These are phyloP conservation scores for Papilionanthe hybrid DNA, from an alignment of 116 monocot species.

Conservation along the genomic window DNA sequence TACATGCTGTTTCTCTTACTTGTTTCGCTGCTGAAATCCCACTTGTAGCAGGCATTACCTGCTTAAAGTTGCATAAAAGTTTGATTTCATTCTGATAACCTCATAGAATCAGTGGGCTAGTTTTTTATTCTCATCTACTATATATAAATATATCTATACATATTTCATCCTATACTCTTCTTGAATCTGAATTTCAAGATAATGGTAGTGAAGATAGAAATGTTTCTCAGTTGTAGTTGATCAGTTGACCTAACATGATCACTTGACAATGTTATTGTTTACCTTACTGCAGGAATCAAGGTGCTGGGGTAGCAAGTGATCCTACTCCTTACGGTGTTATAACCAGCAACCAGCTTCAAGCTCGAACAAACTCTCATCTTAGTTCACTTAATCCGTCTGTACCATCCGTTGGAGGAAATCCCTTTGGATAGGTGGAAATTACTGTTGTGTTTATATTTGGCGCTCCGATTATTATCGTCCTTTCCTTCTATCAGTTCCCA, in stretches of 20 bases:
- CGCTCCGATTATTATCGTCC: not conserved
- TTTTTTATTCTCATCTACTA: not conserved
- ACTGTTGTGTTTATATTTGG: not conserved
- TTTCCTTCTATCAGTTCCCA: not conserved
- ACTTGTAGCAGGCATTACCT: too few species aligned
- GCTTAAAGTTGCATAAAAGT: not conserved
- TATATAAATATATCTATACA: too few species aligned
- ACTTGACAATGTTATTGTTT: not conserved
- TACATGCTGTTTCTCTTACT: not conserved
- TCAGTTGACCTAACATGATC: not conserved
- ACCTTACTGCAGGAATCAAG: constrained; percentile 43
- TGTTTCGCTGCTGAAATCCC: not conserved
- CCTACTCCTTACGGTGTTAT: constrained; percentile 19
- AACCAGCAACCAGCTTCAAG: constrained; percentile 26
- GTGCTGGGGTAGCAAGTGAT: constrained; percentile 19
- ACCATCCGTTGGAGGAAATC: constrained; percentile 53
- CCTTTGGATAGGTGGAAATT: constrained; percentile 53
- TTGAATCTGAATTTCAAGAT: not conserved
- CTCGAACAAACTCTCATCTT: constrained; percentile 8
- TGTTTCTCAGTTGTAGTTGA: not conserved
- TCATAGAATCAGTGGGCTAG: not conserved
- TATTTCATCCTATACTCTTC: not conserved
- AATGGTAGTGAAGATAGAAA: too few species aligned
- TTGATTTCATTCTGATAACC: not conserved
- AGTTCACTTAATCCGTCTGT: constrained; percentile 19